A percentile compares a stretch with the other conserved stretches of the same genome.
Evolutionary conservation across 306 rosid species (phyloP).

Genomic region (Rosa multiflora): DNA sequence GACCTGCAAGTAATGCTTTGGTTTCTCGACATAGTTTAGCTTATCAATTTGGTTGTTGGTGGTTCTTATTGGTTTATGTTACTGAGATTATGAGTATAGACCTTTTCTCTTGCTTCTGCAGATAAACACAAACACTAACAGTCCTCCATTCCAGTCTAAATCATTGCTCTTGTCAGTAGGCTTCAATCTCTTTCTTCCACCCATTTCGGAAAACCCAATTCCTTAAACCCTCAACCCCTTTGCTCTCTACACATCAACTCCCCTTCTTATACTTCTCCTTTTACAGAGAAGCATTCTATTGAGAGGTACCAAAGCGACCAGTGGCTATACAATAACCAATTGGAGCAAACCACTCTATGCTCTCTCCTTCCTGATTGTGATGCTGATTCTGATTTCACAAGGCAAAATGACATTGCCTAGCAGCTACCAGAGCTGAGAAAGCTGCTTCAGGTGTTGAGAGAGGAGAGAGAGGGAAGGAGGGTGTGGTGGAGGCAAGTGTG

Average conservation of each 20-base stretch:
- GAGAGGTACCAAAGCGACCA: constrained; percentile 78
- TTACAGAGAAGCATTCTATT: constrained; percentile 73
- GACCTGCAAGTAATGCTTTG: too few species aligned
- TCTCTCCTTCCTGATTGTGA: constrained; percentile 27
- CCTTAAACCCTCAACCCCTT: constrained; percentile 33
- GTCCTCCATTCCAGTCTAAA: background rate
- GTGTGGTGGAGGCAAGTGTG: constrained; percentile 40
- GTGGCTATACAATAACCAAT: constrained; percentile 52
- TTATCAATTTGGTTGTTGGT: too few species aligned
- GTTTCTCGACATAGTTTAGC: too few species aligned
- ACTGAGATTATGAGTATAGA: too few species aligned
- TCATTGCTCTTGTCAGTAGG: constrained; percentile 55
- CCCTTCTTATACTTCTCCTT: constrained; percentile 54
- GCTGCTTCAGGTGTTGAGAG: constrained; percentile 64
- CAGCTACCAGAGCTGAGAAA: constrained; percentile 88
- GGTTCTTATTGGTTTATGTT: too few species aligned
- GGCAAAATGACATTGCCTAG: constrained; percentile 75
- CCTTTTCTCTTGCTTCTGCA: too few species aligned
- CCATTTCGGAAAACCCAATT: constrained; percentile 26
- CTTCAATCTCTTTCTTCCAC: constrained; percentile 31
- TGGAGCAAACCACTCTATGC: constrained; percentile 6
- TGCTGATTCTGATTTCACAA: constrained; percentile 31
- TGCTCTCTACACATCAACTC: constrained; percentile 44
- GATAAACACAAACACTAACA: background rate
- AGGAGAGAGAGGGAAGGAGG: constrained; percentile 43